Percentiles rank a stretch among this genome's conserved stretches.
Evolutionary conservation across 2,329 filamentous ascomycete genomes (phyloP).

Genomic region (Neonectria magnoliae): DNA sequence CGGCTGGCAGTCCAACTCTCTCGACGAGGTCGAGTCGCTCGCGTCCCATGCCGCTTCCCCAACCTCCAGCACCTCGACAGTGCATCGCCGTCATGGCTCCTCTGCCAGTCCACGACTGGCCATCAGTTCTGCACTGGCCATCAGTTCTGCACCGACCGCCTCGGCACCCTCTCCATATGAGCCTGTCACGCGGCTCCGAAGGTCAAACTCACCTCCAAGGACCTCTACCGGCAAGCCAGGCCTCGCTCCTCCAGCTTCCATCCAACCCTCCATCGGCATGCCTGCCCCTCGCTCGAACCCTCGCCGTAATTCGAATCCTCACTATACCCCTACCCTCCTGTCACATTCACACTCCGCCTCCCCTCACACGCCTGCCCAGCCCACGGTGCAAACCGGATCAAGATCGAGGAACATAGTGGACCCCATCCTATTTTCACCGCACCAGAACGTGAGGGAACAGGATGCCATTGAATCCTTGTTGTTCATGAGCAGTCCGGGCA

Average conservation of each 20-base stretch:
- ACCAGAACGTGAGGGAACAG: slow-evolving; percentile 75
- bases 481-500: slow-evolving; percentile 83
- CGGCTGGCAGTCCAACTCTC: slow-evolving; percentile 82
- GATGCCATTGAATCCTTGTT: slow-evolving; percentile 83
- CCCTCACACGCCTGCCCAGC: slow-evolving; percentile 55
- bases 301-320: slow-evolving; percentile 62
- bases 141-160: slow-evolving; percentile 35
- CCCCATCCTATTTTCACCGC: slow-evolving; percentile 71
- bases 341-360: slow-evolving; percentile 60
- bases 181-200: slow-evolving; percentile 38
- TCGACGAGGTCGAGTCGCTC: slow-evolving; percentile 80
- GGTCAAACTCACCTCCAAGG: slow-evolving; percentile 51
- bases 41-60: slow-evolving; percentile 76
- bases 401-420: slow-evolving; percentile 52
- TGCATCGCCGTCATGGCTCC: slow-evolving; percentile 61
- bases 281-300: slow-evolving; percentile 50
- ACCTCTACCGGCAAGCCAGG: slow-evolving; percentile 48
- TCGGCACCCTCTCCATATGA: slow-evolving; percentile 47
- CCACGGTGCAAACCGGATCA: slow-evolving; percentile 43
- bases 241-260: slow-evolving; percentile 65
- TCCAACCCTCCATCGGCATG: slow-evolving; percentile 58
- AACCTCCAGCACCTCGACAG: slow-evolving; percentile 65
- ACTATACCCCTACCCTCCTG: slow-evolving; percentile 61
- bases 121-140: slow-evolving; percentile 32
- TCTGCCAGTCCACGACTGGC: slow-evolving; percentile 65